Evolutionary conservation across 1,284 basidiomycete species (phyloP).

Genomic region (Trichosporon ovoides): DNA sequence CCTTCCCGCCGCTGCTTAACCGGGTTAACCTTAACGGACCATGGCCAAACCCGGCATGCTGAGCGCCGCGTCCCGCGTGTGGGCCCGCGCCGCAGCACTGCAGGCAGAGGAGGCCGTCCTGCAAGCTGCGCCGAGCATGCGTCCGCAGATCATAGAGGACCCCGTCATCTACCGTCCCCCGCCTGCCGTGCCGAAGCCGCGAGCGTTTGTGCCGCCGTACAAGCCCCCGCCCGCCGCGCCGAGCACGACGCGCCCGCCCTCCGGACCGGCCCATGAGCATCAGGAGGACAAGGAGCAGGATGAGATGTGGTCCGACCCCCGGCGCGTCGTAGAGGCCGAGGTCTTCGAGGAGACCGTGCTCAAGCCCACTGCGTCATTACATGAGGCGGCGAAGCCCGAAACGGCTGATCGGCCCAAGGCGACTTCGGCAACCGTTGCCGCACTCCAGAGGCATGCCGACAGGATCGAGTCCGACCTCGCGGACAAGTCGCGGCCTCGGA

Average conservation of each 20-base stretch:
- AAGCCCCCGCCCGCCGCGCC: background rate
- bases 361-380: background rate
- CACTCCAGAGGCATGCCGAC: background rate
- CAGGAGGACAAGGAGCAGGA: conserved; percentile 4
- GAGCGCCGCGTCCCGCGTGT: conserved; percentile 33
- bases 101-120: conserved; percentile 38
- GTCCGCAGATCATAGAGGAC: conserved; percentile 5
- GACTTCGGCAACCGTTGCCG: background rate
- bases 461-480: background rate
- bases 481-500: background rate
- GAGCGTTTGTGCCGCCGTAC: background rate
- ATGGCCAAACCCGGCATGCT: conserved; percentile 5
- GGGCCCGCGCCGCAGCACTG: conserved; percentile 39
- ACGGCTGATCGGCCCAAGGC: background rate
- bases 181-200: background rate
- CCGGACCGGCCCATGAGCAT: background rate
- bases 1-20: background rate
- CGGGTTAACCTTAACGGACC: background rate
- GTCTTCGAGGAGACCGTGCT: background rate
- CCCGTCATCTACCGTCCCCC: background rate
- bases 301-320: conserved; percentile 4
- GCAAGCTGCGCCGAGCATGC: conserved; percentile 16
- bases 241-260: background rate
- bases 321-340: background rate
- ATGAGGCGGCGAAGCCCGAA: background rate